Base-by-base conservation (phyloP, 106 monocot species). In the Platanthera guangdongensis region DNA sequence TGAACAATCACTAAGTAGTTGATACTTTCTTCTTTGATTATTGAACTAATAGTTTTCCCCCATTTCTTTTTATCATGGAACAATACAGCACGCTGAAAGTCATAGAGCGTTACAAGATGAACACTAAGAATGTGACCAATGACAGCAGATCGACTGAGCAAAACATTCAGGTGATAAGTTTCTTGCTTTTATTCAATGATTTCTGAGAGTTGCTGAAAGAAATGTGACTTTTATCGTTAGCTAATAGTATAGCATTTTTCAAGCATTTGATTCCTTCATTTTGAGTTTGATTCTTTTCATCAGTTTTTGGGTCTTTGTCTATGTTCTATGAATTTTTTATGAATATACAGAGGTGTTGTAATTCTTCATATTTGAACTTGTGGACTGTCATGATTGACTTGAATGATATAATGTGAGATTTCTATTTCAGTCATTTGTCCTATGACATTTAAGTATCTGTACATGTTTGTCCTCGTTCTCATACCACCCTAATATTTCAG, bases 81-180 rank as follows among this genome's bases (percentile, higher is more conserved):
- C 51, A 39, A 10, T 72, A 51, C 11, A 89, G 89, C 82, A 86
- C 80, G 84, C 77, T 73, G 75, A 81, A 74, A 49, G 84, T 79
- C 49, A 86, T 86, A 75, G 81, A 86, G 50, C 83, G 89, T 39
- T 89, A 89, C 71, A 84, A 15, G 73, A 46, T 16, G 52, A 78
- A 84, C 7, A 28, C 77, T 18, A 84, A 82, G 47, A 79, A 74
- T 15, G 18, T 11, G 7, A 71, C 9, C 73, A 52, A 16, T 54
- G 71, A 77, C 22, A 54, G 45, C 28, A 74, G 52, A 78, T 51
- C 16, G 53, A 74, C 64, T 9, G 86, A 89, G 39, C 74, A 74
- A 51, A 60, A 72, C 57, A 48, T 86, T 50, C 77, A 89, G 86
- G 89, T 89, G 32, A 46, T 55, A 16, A 13, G 21, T 25, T 22